Evolutionary conservation across 805 yeast genomes (phyloP).

Genomic region (Starmerella floris): DNA sequence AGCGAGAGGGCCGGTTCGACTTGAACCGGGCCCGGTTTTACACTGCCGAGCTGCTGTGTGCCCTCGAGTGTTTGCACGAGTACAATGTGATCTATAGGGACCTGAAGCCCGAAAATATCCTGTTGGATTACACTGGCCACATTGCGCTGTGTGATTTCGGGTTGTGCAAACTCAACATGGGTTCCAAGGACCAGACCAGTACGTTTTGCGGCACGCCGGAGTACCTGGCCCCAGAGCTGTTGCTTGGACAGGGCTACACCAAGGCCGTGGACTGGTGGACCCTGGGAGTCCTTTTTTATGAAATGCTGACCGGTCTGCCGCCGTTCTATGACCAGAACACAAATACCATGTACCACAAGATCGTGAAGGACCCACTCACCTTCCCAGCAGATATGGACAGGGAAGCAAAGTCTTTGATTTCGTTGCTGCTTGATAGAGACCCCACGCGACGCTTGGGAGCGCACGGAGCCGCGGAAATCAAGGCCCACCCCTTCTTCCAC

Average conservation of each 20-base stretch:
- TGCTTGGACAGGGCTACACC: slow-evolving; percentile 86
- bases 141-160: slow-evolving; percentile 97
- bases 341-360: slow-evolving; percentile 85
- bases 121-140: slow-evolving; percentile 92
- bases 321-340: slow-evolving; percentile 94
- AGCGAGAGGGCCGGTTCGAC: slow-evolving; percentile 77
- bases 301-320: slow-evolving; percentile 93
- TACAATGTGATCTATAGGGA: slow-evolving; percentile 90
- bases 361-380: slow-evolving; percentile 71
- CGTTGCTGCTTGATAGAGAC: slow-evolving; percentile 67
- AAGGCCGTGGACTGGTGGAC: slow-evolving; percentile 99
- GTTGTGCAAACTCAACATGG: slow-evolving; percentile 89
- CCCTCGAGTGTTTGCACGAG: slow-evolving; percentile 81
- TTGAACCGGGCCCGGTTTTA: slow-evolving; percentile 83
- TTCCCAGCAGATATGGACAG: slow-evolving; percentile 81
- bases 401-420: slow-evolving; percentile 70
- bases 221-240: slow-evolving; percentile 86
- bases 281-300: slow-evolving; percentile 80
- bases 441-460: slow-evolving; percentile 66
- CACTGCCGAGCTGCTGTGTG: slow-evolving; percentile 85
- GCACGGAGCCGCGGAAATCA: slow-evolving; percentile 74
- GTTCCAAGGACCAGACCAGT: slow-evolving; percentile 65
- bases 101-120: slow-evolving; percentile 88
- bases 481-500: slow-evolving; percentile 69
- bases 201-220: slow-evolving; percentile 99